Percentiles rank a stretch among this genome's conserved stretches.
Evolutionary conservation across 768 basidiomycete genomes (phyloP).

Genomic region (Harrya chromipes): DNA sequence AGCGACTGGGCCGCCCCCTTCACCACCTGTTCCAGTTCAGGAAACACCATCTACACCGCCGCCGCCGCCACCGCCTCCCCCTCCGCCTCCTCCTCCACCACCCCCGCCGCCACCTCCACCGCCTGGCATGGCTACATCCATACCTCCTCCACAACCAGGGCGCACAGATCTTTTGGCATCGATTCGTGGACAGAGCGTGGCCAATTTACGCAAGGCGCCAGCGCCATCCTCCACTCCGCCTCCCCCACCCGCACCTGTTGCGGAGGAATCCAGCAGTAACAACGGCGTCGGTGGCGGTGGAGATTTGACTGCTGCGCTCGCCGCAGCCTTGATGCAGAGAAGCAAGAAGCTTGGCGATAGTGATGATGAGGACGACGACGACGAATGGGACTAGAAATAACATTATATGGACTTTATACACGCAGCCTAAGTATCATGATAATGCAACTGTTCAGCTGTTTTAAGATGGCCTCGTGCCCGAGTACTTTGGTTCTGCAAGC

Average conservation of each 20-base stretch:
- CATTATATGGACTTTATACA: constrained; percentile 7
- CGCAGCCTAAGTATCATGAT: background rate
- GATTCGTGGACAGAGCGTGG: constrained; percentile 79
- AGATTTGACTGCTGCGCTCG: constrained; percentile 79
- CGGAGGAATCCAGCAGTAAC: constrained; percentile 31
- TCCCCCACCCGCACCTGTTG: constrained; percentile 31
- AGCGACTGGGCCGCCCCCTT: constrained; percentile 33
- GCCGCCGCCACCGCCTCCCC: background rate
- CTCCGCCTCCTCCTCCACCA: constrained; percentile 35
- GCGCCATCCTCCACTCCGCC: constrained; percentile 32
- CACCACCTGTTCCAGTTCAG: constrained; percentile 34
- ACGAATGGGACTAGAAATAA: constrained; percentile 49
- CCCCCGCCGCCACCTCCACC: constrained; percentile 42
- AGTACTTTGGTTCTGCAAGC: background rate
- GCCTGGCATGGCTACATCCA: constrained; percentile 22
- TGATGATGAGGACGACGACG: constrained; percentile 75
- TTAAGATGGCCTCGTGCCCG: background rate
- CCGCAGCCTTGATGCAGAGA: constrained; percentile 75
- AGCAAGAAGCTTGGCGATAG: constrained; percentile 88
- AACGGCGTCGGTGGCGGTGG: constrained; percentile 45
- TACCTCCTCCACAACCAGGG: constrained; percentile 52
- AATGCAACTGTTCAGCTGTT: constrained; percentile 4
- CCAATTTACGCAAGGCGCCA: constrained; percentile 59
- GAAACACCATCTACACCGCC: constrained; percentile 10
- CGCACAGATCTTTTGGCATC: constrained; percentile 68